phyloP scores from a whole-genome alignment of 805 yeast genomes.

The Nakazawaea laoshanensis region DNA sequence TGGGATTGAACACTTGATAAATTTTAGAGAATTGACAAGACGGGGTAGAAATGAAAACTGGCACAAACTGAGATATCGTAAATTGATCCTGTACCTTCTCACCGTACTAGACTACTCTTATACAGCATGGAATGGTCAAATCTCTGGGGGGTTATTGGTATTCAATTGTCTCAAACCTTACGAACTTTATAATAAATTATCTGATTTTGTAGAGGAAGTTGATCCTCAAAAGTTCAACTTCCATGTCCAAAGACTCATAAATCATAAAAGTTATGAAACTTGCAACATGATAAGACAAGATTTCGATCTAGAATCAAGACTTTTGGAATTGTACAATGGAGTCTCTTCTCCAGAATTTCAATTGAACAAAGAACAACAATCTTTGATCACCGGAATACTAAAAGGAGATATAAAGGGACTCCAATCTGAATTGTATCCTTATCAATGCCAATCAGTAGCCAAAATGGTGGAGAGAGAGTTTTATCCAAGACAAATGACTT shows the following conservation, averaged over 20 bases:
- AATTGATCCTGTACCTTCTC: constrained; percentile 27
- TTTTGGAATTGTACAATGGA: constrained; percentile 26
- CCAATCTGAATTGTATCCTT: constrained; percentile 41
- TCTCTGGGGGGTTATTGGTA: too few species aligned
- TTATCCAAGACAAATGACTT: constrained; percentile 13
- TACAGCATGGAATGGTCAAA: constrained; percentile 26
- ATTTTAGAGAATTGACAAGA: constrained; percentile 25
- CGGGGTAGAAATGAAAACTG: constrained; percentile 24
- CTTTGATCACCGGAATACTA: constrained; percentile 16
- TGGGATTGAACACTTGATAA: constrained; percentile 22
- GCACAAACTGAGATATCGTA: constrained; percentile 24
- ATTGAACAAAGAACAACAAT: constrained; percentile 13
- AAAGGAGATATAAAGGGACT: constrained; percentile 35
- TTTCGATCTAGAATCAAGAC: constrained; percentile 14
- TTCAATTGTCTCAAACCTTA: too few species aligned
- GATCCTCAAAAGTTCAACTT: constrained; percentile 14
- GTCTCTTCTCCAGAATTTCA: constrained; percentile 23
- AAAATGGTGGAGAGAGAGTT: constrained; percentile 52
- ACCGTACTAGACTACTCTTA: constrained; percentile 32
- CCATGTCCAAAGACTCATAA: constrained; percentile 28
- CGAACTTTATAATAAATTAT: too few species aligned
- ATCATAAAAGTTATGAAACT: constrained; percentile 13
- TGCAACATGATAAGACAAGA: constrained; percentile 6
- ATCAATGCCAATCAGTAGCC: constrained; percentile 52
- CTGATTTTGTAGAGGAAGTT: constrained; percentile 5